These are phyloP conservation scores for Leccinum insigne DNA, from an alignment of 1,284 basidiomycete species.

Conservation along the genomic window DNA sequence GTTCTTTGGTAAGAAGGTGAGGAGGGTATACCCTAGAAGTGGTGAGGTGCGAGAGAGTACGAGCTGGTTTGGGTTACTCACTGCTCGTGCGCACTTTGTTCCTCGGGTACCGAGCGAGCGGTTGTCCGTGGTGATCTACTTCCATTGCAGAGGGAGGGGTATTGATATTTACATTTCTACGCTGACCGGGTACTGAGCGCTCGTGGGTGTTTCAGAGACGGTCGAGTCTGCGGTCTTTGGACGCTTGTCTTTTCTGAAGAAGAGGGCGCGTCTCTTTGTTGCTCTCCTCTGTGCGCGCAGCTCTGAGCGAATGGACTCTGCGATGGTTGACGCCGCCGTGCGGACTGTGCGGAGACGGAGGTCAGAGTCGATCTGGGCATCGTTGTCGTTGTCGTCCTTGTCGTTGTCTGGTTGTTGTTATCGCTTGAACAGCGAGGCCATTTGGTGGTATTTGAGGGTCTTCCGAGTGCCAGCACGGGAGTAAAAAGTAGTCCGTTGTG, in stretches of 20 bases:
- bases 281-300: conserved; percentile 48
- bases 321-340: conserved; percentile 87
- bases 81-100: conserved; percentile 97
- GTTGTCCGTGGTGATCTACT: conserved; percentile 74
- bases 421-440: conserved; percentile 35
- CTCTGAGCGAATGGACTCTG: conserved; percentile 82
- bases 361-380: conserved; percentile 72
- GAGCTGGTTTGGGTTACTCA: conserved; percentile 42
- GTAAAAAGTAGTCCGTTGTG: not conserved
- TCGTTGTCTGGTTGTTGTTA: conserved; percentile 34
- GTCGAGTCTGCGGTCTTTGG: conserved; percentile 37
- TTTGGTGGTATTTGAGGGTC: conserved; percentile 41
- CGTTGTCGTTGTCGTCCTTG: conserved; percentile 57
- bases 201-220: conserved; percentile 17
- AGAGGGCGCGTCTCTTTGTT: conserved; percentile 48
- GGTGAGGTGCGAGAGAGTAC: not conserved
- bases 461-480: not conserved
- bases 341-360: conserved; percentile 84
- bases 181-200: conserved; percentile 45
- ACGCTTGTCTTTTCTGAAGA: conserved; percentile 58
- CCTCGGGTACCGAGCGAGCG: conserved; percentile 74
- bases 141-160: conserved; percentile 63
- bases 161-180: conserved; percentile 82
- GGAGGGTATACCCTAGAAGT: not conserved
- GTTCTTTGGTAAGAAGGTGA: not conserved